These are phyloP conservation scores for Paraurostyla sp. DNA, from an alignment of 73 alveolate species.

Conservation along the genomic window DNA sequence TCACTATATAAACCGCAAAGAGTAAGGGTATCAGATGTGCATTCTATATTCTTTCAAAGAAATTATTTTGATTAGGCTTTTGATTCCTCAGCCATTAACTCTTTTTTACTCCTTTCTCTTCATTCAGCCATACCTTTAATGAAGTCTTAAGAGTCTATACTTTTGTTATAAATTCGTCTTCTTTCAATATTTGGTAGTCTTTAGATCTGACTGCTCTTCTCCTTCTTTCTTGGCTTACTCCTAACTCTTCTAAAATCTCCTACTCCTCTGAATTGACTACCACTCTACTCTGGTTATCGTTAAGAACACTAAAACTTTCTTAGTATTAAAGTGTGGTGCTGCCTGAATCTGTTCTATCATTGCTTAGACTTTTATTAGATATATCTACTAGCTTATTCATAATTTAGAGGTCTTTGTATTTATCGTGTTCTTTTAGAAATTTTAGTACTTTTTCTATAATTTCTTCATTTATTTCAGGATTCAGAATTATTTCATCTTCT, in stretches of 20 bases:
- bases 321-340: neutral
- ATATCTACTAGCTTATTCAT: neutral
- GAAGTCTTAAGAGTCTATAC: neutral
- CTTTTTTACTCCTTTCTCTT: neutral
- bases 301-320: neutral
- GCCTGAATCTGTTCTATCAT: neutral
- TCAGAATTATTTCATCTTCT: neutral
- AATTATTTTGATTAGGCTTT: constrained; percentile 14
- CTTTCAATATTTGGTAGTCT: neutral
- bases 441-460: neutral
- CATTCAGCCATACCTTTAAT: neutral
- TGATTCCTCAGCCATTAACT: neutral
- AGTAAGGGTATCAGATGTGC: neutral
- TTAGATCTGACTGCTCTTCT: neutral
- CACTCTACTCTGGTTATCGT: neutral
- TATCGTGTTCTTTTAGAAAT: neutral
- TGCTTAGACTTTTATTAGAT: neutral
- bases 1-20: neutral
- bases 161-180: neutral
- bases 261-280: neutral
- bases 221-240: neutral
- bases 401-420: neutral
- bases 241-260: neutral
- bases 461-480: neutral
- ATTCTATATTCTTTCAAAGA: constrained; percentile 35